phyloP scores from a whole-genome alignment of 495 filamentous ascomycete genomes.

The Daldinia grandis region DNA sequence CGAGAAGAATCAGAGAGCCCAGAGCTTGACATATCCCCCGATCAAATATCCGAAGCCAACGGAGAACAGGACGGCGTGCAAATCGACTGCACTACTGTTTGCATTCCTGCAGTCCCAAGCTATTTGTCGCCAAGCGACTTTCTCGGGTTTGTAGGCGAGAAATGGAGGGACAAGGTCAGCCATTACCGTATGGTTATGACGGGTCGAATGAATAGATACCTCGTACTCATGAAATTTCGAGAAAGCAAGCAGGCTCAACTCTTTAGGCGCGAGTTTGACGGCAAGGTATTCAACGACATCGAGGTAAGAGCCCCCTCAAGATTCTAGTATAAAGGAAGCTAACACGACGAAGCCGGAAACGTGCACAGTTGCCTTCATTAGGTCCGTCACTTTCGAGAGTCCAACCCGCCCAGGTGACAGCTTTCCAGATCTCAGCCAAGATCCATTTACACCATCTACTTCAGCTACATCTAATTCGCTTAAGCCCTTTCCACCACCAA shows the following conservation, averaged over 20 bases:
- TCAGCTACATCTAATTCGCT: slow-evolving; percentile 63
- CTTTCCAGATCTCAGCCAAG: slow-evolving; percentile 69
- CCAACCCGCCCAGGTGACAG: slow-evolving; percentile 50
- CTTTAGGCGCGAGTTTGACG: slow-evolving; percentile 91
- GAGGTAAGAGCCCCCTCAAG: slow-evolving; percentile 69
- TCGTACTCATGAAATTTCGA: slow-evolving; percentile 97
- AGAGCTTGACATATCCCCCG: slow-evolving; percentile 46
- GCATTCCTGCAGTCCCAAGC: slow-evolving; percentile 91
- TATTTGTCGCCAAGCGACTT: slow-evolving; percentile 93
- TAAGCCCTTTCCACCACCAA: slow-evolving; percentile 91
- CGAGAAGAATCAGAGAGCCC: slow-evolving; percentile 82
- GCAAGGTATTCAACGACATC: slow-evolving; percentile 92
- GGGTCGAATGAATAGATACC: slow-evolving; percentile 85
- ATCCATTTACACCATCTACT: slow-evolving; percentile 69
- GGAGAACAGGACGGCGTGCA: slow-evolving; percentile 51
- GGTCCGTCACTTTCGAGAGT: slow-evolving; percentile 76
- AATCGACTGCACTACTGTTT: slow-evolving; percentile 84
- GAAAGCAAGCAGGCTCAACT: slow-evolving; percentile 73
- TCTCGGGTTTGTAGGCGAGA: slow-evolving; percentile 89
- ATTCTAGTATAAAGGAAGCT: slow-evolving; percentile 21
- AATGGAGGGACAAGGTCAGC: slow-evolving; percentile 85
- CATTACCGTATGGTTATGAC: slow-evolving; percentile 97
- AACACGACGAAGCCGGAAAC: slow-evolving; percentile 77
- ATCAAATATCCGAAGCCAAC: slow-evolving; percentile 42
- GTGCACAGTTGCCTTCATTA: slow-evolving; percentile 95